These are phyloP conservation scores for Ustilago trichophora DNA, from an alignment of 1,284 basidiomycete genomes.

Conservation along the genomic window DNA sequence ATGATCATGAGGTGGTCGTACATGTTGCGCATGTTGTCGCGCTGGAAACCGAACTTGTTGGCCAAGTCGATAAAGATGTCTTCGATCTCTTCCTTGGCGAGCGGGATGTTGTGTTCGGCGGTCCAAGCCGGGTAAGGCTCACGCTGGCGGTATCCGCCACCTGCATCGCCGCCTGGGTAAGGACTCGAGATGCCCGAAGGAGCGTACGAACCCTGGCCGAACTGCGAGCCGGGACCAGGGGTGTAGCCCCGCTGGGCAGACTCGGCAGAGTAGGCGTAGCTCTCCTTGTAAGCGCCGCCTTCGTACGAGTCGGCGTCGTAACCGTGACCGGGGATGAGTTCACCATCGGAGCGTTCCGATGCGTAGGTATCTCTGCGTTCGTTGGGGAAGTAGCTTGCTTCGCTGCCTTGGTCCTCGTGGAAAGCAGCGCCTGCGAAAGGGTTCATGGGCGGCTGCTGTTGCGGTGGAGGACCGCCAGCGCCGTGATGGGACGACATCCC, in stretches of 20 bases:
- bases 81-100: conserved; percentile 98
- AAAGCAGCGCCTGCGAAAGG: conserved; percentile 56
- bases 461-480: conserved; percentile 52
- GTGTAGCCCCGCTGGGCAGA: conserved; percentile 50
- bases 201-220: conserved; percentile 49
- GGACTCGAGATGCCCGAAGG: conserved; percentile 59
- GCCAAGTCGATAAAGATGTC: conserved; percentile 97
- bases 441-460: conserved; percentile 43
- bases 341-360: conserved; percentile 59
- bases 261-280: conserved; percentile 51
- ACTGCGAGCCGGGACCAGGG: conserved; percentile 49
- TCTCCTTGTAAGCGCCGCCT: conserved; percentile 52
- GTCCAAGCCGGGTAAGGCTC: conserved; percentile 95
- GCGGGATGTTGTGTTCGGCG: conserved; percentile 86
- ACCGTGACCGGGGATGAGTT: conserved; percentile 55
- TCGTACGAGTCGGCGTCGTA: conserved; percentile 62
- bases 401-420: conserved; percentile 54
- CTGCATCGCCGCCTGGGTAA: conserved; percentile 43
- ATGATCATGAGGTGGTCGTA: conserved; percentile 99
- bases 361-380: conserved; percentile 59
- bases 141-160: conserved; percentile 60
- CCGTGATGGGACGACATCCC: conserved; percentile 48
- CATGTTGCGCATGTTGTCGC: conserved; percentile 75
- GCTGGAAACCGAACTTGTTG: conserved; percentile 98
- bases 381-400: conserved; percentile 53